phyloP scores from a whole-genome alignment of 2,329 filamentous ascomycete genomes.

The Thelonectria rubi region DNA sequence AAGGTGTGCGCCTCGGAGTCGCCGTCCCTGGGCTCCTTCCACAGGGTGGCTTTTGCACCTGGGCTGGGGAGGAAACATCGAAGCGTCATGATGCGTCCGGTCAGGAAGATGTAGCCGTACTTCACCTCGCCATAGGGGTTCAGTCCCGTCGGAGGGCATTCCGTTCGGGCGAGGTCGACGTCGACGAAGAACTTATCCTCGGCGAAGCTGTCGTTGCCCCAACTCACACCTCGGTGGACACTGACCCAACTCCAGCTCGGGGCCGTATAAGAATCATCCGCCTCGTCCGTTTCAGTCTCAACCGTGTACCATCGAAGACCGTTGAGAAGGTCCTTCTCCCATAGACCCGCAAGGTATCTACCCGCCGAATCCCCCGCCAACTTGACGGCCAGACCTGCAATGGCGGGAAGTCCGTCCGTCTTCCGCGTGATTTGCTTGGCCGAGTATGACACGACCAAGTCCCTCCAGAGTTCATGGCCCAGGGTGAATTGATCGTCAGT shows the following conservation, averaged over 20 bases:
- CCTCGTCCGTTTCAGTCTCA: slow-evolving; percentile 13
- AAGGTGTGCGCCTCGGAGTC: slow-evolving; percentile 29
- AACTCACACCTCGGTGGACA: slow-evolving; percentile 35
- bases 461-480: slow-evolving; percentile 37
- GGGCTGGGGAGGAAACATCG: slow-evolving; percentile 8
- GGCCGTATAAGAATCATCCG: slow-evolving; percentile 20
- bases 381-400: slow-evolving; percentile 37
- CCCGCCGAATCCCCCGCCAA: slow-evolving; percentile 31
- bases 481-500: slow-evolving; percentile 18
- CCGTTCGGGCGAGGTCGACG: slow-evolving; percentile 22
- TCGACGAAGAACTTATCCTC: slow-evolving; percentile 25
- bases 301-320: slow-evolving; percentile 34
- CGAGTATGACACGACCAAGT: slow-evolving; percentile 38
- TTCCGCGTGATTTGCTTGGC: slow-evolving; percentile 34
- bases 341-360: slow-evolving; percentile 39
- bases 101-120: slow-evolving; percentile 35
- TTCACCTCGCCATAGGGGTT: slow-evolving; percentile 34
- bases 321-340: slow-evolving; percentile 34
- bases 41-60: slow-evolving; percentile 11
- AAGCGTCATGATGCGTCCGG: slow-evolving; percentile 23
- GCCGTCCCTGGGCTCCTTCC: slow-evolving; percentile 14
- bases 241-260: slow-evolving; percentile 44
- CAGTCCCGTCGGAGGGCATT: slow-evolving; percentile 15
- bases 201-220: slow-evolving; percentile 27
- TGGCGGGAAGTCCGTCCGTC: slow-evolving; percentile 37